Evolutionary conservation across 148 eudicot genomes (phyloP).

Genomic region (Arbutus unedo): DNA sequence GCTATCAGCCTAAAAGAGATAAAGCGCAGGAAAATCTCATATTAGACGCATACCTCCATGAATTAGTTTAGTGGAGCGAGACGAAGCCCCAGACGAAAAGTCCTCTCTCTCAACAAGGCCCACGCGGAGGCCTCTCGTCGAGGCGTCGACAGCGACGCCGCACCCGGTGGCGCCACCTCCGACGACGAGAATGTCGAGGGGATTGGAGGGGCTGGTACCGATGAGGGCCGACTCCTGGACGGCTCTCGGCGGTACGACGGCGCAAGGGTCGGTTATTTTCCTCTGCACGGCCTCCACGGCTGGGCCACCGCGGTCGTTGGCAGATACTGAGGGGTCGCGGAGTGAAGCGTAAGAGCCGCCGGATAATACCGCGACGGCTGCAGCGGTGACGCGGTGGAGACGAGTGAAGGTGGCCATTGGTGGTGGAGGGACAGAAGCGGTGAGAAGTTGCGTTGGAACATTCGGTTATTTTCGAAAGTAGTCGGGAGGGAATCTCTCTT

Average conservation of each 20-base stretch:
- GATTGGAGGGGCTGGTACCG: conserved; percentile 47
- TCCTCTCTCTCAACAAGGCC: conserved; percentile 94
- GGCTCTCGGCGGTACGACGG: conserved; percentile 54
- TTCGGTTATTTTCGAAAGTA: background rate
- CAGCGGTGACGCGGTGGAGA: background rate
- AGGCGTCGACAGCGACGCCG: conserved; percentile 86
- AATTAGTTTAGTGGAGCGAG: conserved; percentile 84
- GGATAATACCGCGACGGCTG: background rate
- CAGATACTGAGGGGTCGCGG: conserved; percentile 12
- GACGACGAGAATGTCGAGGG: conserved; percentile 75
- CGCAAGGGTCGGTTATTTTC: conserved; percentile 51
- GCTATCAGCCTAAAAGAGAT: no score
- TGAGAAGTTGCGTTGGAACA: background rate
- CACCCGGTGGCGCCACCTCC: conserved; percentile 96
- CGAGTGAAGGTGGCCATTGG: background rate
- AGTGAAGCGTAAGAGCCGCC: background rate
- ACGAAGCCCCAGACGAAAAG: conserved; percentile 89
- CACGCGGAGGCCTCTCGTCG: conserved; percentile 79
- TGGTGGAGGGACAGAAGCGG: background rate
- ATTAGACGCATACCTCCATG: conserved; percentile 93
- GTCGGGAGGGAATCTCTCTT: background rate
- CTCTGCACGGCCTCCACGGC: conserved; percentile 34
- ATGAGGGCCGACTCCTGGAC: conserved; percentile 48
- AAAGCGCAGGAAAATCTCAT: no score
- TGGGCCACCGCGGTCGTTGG: conserved; percentile 36